Evolutionary conservation across 805 yeast genomes (phyloP), one percentile per base, ranked within the genome.

Genomic region (Cyberlindnera petersonii): DNA sequence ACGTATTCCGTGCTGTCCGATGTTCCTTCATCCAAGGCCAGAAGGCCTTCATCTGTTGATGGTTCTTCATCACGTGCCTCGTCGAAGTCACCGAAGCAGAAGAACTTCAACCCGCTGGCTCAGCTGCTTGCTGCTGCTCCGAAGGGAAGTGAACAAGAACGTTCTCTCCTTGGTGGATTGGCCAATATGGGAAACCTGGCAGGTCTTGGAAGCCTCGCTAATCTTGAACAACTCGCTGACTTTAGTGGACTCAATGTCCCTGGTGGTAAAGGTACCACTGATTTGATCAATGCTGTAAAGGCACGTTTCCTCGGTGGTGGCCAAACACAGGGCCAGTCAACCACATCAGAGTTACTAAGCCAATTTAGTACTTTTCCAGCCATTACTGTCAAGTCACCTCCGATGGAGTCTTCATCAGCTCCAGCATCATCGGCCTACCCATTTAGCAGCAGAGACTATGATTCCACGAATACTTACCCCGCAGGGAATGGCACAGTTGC

Each of bases 1-100:
- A 73, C 82, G 3, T 88, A 84, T 42, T 50, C 67, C 1, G 52
- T n/a, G n/a, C n/a, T n/a, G n/a, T n/a, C n/a, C n/a, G n/a, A n/a
- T n/a, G n/a, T n/a, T n/a, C n/a, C n/a, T n/a, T n/a, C n/a, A n/a
- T n/a, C n/a, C n/a, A n/a, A n/a, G n/a, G n/a, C n/a, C n/a, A n/a
- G n/a, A n/a, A n/a, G n/a, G n/a, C n/a, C n/a, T n/a, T n/a, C n/a
- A n/a, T n/a, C n/a, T n/a, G n/a, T n/a, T n/a, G n/a, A n/a, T n/a
- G n/a, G n/a, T n/a, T n/a, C n/a, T n/a, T n/a, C n/a, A n/a, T n/a
- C n/a, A n/a, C n/a, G n/a, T 17, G 16, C 24, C 23, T 29, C 23
- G 9, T 11, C 13, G 32, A 16, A 24, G 27, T 15, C 27, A 7
- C 10, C n/a, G n/a, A n/a, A 27, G 22, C 32, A 27, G n/a, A 26